These are phyloP conservation scores for Cetradonia linearis DNA, from an alignment of 495 filamentous ascomycete species.

Conservation along the genomic window DNA sequence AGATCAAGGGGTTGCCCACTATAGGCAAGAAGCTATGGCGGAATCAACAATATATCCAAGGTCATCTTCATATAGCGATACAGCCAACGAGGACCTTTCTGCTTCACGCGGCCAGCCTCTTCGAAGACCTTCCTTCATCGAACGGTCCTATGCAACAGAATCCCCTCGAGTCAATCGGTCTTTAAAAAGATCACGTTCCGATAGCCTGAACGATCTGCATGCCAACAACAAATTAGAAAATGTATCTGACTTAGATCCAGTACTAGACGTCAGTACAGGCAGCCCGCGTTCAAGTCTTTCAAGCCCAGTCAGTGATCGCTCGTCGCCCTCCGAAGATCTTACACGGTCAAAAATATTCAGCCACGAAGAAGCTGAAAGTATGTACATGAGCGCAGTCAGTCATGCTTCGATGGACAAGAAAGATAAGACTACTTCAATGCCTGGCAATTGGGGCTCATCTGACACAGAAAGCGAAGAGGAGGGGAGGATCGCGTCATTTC, in stretches of 20 bases:
- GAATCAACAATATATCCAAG: neutral
- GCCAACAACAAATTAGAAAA: conserved; percentile 17
- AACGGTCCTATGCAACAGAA: neutral
- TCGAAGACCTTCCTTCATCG: neutral
- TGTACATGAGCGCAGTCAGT: conserved; percentile 81
- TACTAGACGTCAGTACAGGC: neutral
- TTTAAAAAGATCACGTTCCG: neutral
- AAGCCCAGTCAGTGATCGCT: conserved; percentile 2
- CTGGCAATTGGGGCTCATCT: conserved; percentile 11
- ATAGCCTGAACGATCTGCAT: neutral
- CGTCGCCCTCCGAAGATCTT: conserved; percentile 39
- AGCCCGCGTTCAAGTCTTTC: conserved; percentile 7
- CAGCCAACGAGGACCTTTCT: neutral
- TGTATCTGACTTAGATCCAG: neutral
- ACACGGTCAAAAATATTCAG: conserved; percentile 71
- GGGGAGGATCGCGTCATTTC: neutral
- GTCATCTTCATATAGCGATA: neutral
- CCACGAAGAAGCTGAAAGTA: conserved; percentile 86
- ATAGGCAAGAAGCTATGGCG: neutral
- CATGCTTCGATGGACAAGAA: conserved; percentile 33
- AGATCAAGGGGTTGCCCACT: neutral
- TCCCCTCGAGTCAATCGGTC: neutral
- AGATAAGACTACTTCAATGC: conserved; percentile 18
- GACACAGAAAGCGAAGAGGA: conserved; percentile 11
- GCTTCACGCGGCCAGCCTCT: neutral